phyloP scores from a whole-genome alignment of 1,284 basidiomycete species.

The Cryptococcus amylolentus region DNA sequence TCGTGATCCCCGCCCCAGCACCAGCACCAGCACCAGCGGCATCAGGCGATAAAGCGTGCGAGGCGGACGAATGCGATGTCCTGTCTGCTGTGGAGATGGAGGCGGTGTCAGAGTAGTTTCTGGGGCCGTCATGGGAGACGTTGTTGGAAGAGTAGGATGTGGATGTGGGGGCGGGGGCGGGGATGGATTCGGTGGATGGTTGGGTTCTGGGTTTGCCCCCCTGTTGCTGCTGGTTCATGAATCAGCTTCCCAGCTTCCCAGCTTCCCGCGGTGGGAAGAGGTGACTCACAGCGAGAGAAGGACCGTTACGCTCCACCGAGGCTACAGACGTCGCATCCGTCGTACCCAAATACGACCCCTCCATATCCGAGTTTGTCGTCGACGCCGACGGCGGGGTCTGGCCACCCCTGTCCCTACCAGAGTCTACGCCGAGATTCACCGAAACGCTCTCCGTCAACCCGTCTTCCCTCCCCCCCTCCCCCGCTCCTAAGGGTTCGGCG shows the following conservation, averaged over 20 bases:
- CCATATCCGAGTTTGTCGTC: background rate
- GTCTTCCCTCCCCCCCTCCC: constrained; percentile 1
- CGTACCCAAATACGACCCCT: background rate
- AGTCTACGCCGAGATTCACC: constrained; percentile 8
- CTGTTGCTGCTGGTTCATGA: too few relatives aligned
- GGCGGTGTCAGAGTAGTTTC: constrained; percentile 4
- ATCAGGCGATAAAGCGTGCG: constrained; percentile 1
- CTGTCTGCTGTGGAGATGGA: constrained; percentile 16
- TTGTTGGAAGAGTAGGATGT: too few relatives aligned
- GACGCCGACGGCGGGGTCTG: background rate
- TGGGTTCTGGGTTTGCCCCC: too few relatives aligned
- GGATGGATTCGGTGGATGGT: too few relatives aligned
- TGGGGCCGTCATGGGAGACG: too few relatives aligned
- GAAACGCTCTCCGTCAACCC: constrained; percentile 6
- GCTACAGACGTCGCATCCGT: too few relatives aligned
- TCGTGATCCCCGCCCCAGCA: background rate
- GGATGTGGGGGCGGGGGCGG: too few relatives aligned
- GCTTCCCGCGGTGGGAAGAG: too few relatives aligned
- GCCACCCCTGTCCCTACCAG: background rate
- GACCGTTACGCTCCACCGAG: too few relatives aligned
- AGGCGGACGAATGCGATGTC: constrained; percentile 28
- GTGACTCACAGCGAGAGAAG: too few relatives aligned
- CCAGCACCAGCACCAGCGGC: background rate
- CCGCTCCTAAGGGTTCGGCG: background rate
- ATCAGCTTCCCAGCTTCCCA: too few relatives aligned